These are phyloP conservation scores for Aspergillus clavatus DNA, from an alignment of 2,329 filamentous ascomycete species.

Conservation along the genomic window DNA sequence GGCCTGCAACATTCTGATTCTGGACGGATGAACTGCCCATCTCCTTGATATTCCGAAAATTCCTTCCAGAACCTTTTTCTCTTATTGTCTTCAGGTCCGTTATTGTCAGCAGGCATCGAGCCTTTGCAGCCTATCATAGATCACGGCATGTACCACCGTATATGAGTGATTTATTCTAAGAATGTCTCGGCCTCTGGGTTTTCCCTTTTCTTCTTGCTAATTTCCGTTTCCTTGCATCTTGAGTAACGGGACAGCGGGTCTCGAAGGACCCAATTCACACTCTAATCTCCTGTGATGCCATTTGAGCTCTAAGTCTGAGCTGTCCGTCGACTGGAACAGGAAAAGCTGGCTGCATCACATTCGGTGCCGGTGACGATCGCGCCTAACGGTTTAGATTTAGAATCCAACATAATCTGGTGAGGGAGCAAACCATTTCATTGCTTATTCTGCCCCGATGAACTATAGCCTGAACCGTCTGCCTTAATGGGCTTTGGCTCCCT, in stretches of 20 bases:
- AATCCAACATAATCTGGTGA: background rate
- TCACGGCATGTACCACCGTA: slow-evolving; percentile 1
- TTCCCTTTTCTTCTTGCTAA: slow-evolving; percentile 5
- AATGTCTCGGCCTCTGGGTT: slow-evolving; percentile 7
- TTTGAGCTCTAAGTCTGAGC: background rate
- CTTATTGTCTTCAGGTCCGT: slow-evolving; percentile 5
- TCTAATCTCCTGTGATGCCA: slow-evolving; percentile 5
- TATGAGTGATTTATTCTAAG: slow-evolving; percentile 6
- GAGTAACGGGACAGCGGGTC: background rate
- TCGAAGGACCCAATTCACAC: background rate
- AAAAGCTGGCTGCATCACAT: background rate
- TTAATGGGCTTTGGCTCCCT: background rate
- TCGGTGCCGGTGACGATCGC: background rate
- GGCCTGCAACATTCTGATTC: slow-evolving; percentile 18
- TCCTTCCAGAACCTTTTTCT: slow-evolving; percentile 20
- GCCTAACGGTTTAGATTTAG: background rate
- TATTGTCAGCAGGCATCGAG: slow-evolving; percentile 10
- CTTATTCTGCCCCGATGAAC: background rate
- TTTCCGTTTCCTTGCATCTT: background rate
- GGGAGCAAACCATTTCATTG: background rate
- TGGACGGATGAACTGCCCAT: slow-evolving; percentile 13
- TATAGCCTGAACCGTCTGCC: background rate
- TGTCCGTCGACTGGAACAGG: background rate
- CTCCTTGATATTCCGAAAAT: slow-evolving; percentile 11
- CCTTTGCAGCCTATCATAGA: slow-evolving; percentile 13